Conservation (phyloP, 768 basidiomycete species). For the Mycena filopes region DNA sequence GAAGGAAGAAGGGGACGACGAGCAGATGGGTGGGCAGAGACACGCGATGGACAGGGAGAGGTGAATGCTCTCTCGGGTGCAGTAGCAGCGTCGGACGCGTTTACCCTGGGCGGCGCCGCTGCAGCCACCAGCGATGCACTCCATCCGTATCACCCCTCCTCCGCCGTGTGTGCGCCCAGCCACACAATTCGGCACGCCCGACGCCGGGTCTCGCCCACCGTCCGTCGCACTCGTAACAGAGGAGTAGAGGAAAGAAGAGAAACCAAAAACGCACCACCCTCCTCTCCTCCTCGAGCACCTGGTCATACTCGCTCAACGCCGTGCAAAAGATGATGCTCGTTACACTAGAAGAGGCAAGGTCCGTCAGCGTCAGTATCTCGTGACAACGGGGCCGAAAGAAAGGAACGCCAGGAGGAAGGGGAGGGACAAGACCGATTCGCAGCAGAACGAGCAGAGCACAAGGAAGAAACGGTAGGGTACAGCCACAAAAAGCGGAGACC, state of each 20-base stretch:
- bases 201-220: too few species aligned
- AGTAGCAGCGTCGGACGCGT: too few species aligned
- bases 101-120: neutral
- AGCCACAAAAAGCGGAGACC: too few species aligned
- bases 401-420: neutral
- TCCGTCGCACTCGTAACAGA: too few species aligned
- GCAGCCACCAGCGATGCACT: neutral
- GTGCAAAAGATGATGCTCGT: conserved; percentile 68
- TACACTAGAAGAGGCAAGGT: conserved; percentile 41
- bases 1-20: neutral
- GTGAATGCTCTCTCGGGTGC: too few species aligned
- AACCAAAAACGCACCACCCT: conserved; percentile 51
- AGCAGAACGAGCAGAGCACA: too few species aligned
- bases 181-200: too few species aligned
- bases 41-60: neutral
- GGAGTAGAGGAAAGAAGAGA: conserved; percentile 9
- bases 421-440: too few species aligned
- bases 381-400: neutral
- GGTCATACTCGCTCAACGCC: conserved; percentile 67
- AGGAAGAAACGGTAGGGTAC: too few species aligned
- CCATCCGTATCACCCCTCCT: too few species aligned
- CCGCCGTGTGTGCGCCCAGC: too few species aligned
- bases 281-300: conserved; percentile 62
- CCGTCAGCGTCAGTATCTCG: neutral
- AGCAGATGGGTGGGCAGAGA: neutral